Evolutionary conservation across 1,139 yeast species (phyloP), one percentile per base, ranked within the genome.

Genomic region (Trichomonascaceae sp.): DNA sequence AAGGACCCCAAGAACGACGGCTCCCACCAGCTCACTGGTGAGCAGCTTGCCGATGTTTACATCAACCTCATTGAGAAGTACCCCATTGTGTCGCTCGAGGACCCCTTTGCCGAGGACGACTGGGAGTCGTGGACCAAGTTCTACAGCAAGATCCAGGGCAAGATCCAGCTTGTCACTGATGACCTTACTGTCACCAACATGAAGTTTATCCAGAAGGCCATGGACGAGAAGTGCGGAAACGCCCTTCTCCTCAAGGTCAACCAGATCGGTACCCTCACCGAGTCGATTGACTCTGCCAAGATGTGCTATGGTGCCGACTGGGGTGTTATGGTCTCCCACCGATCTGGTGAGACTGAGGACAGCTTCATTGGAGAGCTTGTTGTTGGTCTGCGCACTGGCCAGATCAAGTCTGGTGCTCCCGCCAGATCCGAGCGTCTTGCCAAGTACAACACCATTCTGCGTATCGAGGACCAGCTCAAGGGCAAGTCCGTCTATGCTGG

Each of bases 311-410:
- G 70, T 47, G 89, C 89, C 47, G 77, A 78, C 56, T 80, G 93
- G 93, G 92, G 92, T 73, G 89, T 79, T 54, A 78, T 79, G 89
- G 93, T 80, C 55, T 81, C 93, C 55, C 95, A 82, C 77, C 80
- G 94, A 75, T 85, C 96, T 51, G 97, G 97, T 71, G 97, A 87
- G 75, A 85, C 96, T 50, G 97, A 87, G 71, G 97, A 87, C 69
- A 79, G 93, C 53, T 77, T 81, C 72, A 87, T 87, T 67, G 96
- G 97, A 59, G 96, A 87, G 67, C 75, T 87, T 63, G 71, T 84
- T 54, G 96, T 87, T 55, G 97, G 96, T 71, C 73, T 87, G 64
- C 81, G 95, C 76, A 59, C 93, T 51, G 96, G 95, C 64, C 96
- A 87, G 74, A 78, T 87, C 67, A 87, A 87, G 85, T 80, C 95